A percentile compares a stretch with the other conserved stretches of the same genome.
Conservation (phyloP, 768 basidiomycete species). For the Tylopilus balloui region DNA sequence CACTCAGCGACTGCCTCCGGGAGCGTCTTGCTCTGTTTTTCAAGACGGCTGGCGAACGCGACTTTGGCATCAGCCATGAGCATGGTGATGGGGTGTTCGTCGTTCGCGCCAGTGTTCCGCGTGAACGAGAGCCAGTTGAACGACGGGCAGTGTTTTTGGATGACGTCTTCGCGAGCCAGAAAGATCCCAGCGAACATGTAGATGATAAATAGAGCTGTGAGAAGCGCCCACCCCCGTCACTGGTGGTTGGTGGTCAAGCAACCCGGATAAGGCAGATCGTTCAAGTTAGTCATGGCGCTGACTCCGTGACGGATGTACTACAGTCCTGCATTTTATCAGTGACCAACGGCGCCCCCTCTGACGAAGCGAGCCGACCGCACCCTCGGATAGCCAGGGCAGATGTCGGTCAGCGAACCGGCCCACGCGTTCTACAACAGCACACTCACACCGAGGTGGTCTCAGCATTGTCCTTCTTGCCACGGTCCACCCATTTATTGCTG, state of each 20-base stretch:
- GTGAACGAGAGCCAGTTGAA: too few species aligned
- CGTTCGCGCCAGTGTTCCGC: not conserved
- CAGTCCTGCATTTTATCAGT: constrained; percentile 37
- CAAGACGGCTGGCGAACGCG: constrained; percentile 62
- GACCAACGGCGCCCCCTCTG: not conserved
- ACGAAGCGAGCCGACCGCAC: constrained; percentile 26
- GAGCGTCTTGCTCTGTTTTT: constrained; percentile 75
- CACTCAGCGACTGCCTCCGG: constrained; percentile 72
- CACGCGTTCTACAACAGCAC: constrained; percentile 59
- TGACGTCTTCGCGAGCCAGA: constrained; percentile 31
- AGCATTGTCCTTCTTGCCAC: constrained; percentile 64
- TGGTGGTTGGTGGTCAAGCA: constrained; percentile 1
- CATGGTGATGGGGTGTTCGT: too few species aligned
- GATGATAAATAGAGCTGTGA: constrained; percentile 39
- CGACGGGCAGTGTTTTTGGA: not conserved
- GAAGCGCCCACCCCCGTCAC: constrained; percentile 38
- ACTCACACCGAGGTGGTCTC: constrained; percentile 70
- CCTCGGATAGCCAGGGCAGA: constrained; percentile 39
- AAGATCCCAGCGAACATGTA: constrained; percentile 51
- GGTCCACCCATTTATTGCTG: constrained; percentile 61
- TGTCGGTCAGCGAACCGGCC: constrained; percentile 37
- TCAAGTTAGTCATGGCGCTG: constrained; percentile 14
- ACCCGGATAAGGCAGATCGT: too few species aligned
- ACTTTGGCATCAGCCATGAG: constrained; percentile 82
- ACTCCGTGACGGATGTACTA: constrained; percentile 72